Conservation (phyloP, 23 red algal species). For the Gracilaria caudata region DNA sequence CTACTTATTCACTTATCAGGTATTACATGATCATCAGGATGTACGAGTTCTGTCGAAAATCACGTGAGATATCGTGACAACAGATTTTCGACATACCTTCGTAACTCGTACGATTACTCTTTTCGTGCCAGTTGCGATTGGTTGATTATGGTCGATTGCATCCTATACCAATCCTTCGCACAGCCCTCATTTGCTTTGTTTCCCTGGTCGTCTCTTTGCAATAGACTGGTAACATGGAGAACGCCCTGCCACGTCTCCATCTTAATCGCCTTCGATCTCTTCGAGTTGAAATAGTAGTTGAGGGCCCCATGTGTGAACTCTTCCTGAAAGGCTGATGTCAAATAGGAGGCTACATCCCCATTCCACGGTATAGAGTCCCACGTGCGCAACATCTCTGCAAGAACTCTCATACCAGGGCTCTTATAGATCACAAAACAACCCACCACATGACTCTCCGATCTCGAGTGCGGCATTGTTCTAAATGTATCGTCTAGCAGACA, state of each 20-base stretch:
- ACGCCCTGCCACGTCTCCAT: neutral
- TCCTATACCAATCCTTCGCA: too few relatives aligned
- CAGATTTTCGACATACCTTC: too few relatives aligned
- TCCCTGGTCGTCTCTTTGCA: neutral
- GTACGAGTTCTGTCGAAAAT: too few relatives aligned
- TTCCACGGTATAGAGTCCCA: neutral
- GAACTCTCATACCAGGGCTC: neutral
- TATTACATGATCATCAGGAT: too few relatives aligned
- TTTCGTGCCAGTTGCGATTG: too few relatives aligned
- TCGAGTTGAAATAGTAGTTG: neutral
- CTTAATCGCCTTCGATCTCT: neutral
- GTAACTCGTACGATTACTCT: too few relatives aligned
- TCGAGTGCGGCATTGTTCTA: neutral
- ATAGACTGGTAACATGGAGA: neutral
- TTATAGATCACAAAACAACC: neutral
- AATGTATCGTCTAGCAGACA: neutral
- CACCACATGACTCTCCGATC: neutral
- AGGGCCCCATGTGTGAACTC: neutral
- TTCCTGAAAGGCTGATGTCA: neutral
- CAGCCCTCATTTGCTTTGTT: neutral
- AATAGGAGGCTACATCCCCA: neutral
- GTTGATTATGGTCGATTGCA: too few relatives aligned
- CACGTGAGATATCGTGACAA: too few relatives aligned
- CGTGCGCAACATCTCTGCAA: neutral
- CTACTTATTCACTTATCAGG: too few relatives aligned